These are phyloP conservation scores for Amanita fuliginea DNA, from an alignment of 768 basidiomycete species.

Conservation along the genomic window DNA sequence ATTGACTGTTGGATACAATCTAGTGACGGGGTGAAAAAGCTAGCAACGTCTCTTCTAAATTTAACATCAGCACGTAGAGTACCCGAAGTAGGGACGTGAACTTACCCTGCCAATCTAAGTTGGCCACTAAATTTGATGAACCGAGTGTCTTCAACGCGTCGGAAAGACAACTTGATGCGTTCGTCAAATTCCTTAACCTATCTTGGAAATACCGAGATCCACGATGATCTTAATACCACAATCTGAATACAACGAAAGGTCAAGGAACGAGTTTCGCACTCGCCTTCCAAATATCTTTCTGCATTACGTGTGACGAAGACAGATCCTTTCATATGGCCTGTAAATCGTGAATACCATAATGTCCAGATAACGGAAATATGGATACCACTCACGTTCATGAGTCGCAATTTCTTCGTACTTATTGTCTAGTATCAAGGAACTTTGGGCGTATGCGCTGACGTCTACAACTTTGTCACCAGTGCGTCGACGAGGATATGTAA, in stretches of 20 bases:
- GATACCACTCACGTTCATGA: constrained; percentile 16
- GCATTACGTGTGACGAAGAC: constrained; percentile 28
- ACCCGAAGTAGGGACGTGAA: background rate
- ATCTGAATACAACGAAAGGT: background rate
- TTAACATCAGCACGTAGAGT: background rate
- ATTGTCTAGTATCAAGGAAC: constrained; percentile 4
- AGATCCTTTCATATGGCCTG: constrained; percentile 29
- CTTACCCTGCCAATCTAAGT: constrained; percentile 22
- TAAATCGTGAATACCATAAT: background rate
- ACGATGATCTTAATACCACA: constrained; percentile 15
- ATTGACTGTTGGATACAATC: constrained; percentile 6
- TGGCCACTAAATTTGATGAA: constrained; percentile 32
- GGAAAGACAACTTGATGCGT: constrained; percentile 28
- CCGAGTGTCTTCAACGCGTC: constrained; percentile 19
- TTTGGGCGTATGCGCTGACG: constrained; percentile 29
- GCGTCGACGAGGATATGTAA: constrained; percentile 37
- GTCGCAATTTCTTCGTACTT: constrained; percentile 30
- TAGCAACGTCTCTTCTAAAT: constrained; percentile 9
- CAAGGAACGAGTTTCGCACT: background rate
- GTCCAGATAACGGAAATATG: background rate
- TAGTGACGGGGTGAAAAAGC: constrained; percentile 13
- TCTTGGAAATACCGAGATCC: constrained; percentile 14
- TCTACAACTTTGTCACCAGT: constrained; percentile 34
- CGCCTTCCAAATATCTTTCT: constrained; percentile 20
- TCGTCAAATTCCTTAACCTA: constrained; percentile 26